phyloP scores from a whole-genome alignment of 805 yeast genomes.

The Yamadazyma phyllophila region DNA sequence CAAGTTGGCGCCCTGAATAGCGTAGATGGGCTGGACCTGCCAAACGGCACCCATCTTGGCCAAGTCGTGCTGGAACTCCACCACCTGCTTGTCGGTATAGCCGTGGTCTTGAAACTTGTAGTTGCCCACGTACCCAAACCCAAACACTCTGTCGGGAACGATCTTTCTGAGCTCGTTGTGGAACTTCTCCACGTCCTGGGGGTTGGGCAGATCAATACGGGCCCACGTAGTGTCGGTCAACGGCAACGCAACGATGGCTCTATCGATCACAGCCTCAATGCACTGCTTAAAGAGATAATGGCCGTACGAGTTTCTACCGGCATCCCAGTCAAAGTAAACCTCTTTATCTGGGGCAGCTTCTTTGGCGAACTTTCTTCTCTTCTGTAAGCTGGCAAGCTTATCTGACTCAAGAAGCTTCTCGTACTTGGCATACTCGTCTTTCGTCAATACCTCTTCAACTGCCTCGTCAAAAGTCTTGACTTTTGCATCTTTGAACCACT shows the following conservation, averaged over 20 bases:
- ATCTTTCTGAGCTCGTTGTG: constrained; percentile 8
- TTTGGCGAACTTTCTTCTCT: constrained; percentile 9
- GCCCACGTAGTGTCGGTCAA: constrained; percentile 14
- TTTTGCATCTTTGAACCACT: constrained; percentile 12
- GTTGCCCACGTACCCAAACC: constrained; percentile 14
- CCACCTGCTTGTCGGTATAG: constrained; percentile 10
- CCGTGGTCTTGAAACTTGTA: constrained; percentile 11
- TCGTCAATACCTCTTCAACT: constrained; percentile 3
- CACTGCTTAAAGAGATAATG: constrained; percentile 13
- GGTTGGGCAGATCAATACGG: constrained; percentile 11
- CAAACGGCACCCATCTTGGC: constrained; percentile 14
- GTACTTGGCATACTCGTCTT: constrained; percentile 7
- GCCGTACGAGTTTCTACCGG: constrained; percentile 13
- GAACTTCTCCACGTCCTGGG: constrained; percentile 10
- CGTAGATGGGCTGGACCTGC: constrained; percentile 15
- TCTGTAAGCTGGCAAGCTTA: constrained; percentile 7
- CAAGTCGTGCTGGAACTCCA: constrained; percentile 10
- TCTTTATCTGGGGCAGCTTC: constrained; percentile 6
- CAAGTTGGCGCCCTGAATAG: constrained; percentile 9
- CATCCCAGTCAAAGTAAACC: constrained; percentile 14
- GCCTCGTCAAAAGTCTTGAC: constrained; percentile 14
- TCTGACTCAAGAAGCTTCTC: constrained; percentile 4
- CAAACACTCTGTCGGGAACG: constrained; percentile 11
- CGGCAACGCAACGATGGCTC: constrained; percentile 15
- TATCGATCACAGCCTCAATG: constrained; percentile 13